Evolutionary conservation across 225 moss, liverwort and hornwort species (phyloP).

Genomic region (Takakia lepidozioides): DNA sequence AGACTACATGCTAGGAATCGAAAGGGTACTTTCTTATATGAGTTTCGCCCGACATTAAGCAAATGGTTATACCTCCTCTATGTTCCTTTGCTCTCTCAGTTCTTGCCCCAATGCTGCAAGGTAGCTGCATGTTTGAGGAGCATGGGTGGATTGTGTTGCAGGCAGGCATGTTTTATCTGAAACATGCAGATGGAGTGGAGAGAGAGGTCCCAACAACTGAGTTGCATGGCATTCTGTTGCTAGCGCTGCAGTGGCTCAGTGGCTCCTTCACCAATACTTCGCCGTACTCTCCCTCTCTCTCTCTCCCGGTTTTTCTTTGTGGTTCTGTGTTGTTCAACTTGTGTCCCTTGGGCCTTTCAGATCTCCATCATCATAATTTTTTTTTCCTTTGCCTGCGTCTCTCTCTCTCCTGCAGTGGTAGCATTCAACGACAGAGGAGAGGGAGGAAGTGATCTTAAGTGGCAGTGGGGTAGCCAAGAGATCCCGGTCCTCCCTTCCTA

Average conservation of each 20-base stretch:
- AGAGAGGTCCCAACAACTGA: slow-evolving; percentile 69
- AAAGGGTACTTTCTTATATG: too few relatives aligned
- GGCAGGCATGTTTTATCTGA: slow-evolving; percentile 93
- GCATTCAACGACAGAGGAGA: too few relatives aligned
- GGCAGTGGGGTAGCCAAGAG: too few relatives aligned
- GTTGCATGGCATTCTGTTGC: slow-evolving; percentile 74
- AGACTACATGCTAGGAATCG: too few relatives aligned
- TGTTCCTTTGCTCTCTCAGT: background rate
- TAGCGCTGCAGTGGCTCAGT: slow-evolving; percentile 94
- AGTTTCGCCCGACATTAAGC: too few relatives aligned
- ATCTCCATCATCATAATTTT: too few relatives aligned
- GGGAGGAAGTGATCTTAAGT: too few relatives aligned
- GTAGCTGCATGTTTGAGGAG: background rate
- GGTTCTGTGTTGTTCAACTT: too few relatives aligned
- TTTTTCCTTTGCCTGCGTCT: too few relatives aligned
- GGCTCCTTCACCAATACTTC: slow-evolving; percentile 63
- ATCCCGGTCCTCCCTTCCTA: too few relatives aligned
- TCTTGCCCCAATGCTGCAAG: background rate
- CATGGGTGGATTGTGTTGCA: slow-evolving; percentile 15
- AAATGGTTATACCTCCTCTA: background rate
- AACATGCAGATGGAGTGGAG: slow-evolving; percentile 86
- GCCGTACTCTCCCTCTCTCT: slow-evolving; percentile 52
- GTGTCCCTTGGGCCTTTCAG: background rate
- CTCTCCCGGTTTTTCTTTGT: too few relatives aligned
- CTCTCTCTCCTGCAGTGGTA: too few relatives aligned